Base-by-base conservation (phyloP, 805 yeast genomes). In the Spathaspora gorwiae region DNA sequence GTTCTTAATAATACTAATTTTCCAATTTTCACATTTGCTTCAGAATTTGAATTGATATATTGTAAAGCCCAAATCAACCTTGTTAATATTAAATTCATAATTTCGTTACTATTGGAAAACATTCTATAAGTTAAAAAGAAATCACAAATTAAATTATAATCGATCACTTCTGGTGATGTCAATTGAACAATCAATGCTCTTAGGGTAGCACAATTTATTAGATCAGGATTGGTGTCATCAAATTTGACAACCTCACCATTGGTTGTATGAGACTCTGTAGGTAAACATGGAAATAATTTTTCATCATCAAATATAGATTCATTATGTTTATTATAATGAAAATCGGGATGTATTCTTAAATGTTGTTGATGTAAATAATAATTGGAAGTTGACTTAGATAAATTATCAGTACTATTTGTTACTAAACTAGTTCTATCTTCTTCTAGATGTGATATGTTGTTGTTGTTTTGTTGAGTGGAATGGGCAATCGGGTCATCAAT, bases 61-160 rank as follows among this genome's bases (percentile, higher is more conserved):
- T 73, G 75, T 26, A 86, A 62, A 24, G 89, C 79, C 96, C 96
- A 88, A 9, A 79, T 71, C 33, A 89, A 67, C 43, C 97, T 72
- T 24, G 83, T 72, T 24, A 84, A 57, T 31, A 90, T 65, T 31
- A 85, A 64, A 45, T 78, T 76, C 60, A 89, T 65, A 13, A 92
- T 72, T 10, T 79, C 75, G 13, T 67, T 59, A n/a, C 84, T 63
- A 13, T 80, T 67, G 34, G 84, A 67, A 59, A 87, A 90, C 44
- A 81, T 74, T 42, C 98, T 72, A 64, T 80, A 90, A 1, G 96
- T 83, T 42, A 92, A 73, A 61, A 92, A 87, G 61, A 94, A 90
- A 66, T 94, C 97, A 40, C 90, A 79, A 45, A 90, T 68, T 35
- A 85, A 73, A 49, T 81, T 79, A 61, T 92, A 92, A 61, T 89